Percentiles rank a stretch among this genome's conserved stretches.
These are phyloP conservation scores for Peronospora farinosa DNA, from an alignment of 352 stramenopile genomes.

Conservation along the genomic window DNA sequence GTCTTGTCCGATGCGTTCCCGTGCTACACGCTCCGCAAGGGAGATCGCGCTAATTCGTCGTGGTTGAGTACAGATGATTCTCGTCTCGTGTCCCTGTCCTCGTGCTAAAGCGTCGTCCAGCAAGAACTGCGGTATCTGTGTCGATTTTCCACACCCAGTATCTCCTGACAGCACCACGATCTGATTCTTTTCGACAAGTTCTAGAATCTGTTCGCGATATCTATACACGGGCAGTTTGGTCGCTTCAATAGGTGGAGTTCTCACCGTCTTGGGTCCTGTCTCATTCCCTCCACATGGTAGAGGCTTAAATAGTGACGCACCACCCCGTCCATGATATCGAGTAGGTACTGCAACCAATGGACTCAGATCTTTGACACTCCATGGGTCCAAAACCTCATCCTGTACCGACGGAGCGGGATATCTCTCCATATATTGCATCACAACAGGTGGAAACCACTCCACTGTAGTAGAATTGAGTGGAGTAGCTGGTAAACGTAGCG, in stretches of 20 bases:
- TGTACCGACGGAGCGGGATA: constrained; percentile 25
- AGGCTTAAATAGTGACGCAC: constrained; percentile 36
- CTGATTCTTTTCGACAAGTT: constrained; percentile 65
- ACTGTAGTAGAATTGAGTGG: constrained; percentile 27
- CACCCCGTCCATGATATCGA: constrained; percentile 14
- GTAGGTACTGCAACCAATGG: constrained; percentile 13
- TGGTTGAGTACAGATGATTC: constrained; percentile 92
- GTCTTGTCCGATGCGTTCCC: constrained; percentile 56
- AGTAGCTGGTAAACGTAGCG: constrained; percentile 39
- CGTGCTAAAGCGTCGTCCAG: constrained; percentile 76
- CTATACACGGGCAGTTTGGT: constrained; percentile 49
- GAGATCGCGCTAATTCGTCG: constrained; percentile 88
- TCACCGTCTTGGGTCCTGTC: constrained; percentile 13
- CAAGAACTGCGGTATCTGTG: constrained; percentile 91
- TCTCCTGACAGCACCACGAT: constrained; percentile 91
- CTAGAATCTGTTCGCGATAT: constrained; percentile 63
- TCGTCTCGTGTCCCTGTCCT: constrained; percentile 47
- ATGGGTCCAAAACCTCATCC: constrained; percentile 18
- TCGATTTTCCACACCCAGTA: constrained; percentile 93
- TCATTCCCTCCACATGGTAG: constrained; percentile 14
- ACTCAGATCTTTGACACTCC: constrained; percentile 23
- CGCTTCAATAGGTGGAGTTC: constrained; percentile 11
- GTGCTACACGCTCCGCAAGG: constrained; percentile 79
- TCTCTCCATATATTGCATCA: constrained; percentile 40
- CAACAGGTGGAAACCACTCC: constrained; percentile 37